phyloP scores from a whole-genome alignment of 441 rosid species.

The Gossypium lobatum region DNA sequence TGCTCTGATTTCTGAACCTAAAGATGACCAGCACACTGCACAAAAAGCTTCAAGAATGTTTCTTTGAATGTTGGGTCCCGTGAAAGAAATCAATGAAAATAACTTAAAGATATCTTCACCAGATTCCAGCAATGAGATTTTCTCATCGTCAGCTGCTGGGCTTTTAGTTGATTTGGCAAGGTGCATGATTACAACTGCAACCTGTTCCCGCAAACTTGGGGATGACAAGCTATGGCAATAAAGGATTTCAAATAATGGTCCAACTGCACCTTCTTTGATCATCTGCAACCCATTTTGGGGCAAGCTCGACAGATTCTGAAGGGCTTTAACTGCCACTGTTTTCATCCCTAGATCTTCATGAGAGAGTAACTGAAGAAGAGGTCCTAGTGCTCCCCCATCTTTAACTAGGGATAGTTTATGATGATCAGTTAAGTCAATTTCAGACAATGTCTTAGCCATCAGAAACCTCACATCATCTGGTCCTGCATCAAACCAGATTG shows the following conservation, averaged over 20 bases:
- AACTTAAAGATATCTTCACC: conserved; percentile 32
- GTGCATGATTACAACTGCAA: conserved; percentile 31
- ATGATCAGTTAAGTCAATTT: conserved; percentile 32
- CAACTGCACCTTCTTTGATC: conserved; percentile 29
- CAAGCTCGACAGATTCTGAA: conserved; percentile 28
- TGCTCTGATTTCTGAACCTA: conserved; percentile 22
- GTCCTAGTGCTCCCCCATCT: conserved; percentile 29
- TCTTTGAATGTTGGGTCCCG: conserved; percentile 30
- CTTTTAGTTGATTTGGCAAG: conserved; percentile 27
- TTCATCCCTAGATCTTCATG: conserved; percentile 25
- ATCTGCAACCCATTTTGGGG: conserved; percentile 33
- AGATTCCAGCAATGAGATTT: conserved; percentile 27
- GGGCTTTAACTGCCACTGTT: conserved; percentile 27
- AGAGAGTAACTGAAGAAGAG: conserved; percentile 29
- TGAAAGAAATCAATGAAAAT: conserved; percentile 31
- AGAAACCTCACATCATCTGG: conserved; percentile 20
- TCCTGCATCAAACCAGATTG: conserved; percentile 22
- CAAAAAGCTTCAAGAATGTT: conserved; percentile 30
- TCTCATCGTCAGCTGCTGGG: conserved; percentile 16
- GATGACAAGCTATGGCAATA: conserved; percentile 32
- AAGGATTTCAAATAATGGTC: conserved; percentile 31
- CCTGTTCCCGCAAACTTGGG: conserved; percentile 30
- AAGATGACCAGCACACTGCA: conserved; percentile 28
- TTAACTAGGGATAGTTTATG: conserved; percentile 28
- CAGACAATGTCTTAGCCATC: conserved; percentile 30